These are phyloP conservation scores for Juncus effusus DNA, from an alignment of 176 grass and related monocot genomes.

Conservation along the genomic window DNA sequence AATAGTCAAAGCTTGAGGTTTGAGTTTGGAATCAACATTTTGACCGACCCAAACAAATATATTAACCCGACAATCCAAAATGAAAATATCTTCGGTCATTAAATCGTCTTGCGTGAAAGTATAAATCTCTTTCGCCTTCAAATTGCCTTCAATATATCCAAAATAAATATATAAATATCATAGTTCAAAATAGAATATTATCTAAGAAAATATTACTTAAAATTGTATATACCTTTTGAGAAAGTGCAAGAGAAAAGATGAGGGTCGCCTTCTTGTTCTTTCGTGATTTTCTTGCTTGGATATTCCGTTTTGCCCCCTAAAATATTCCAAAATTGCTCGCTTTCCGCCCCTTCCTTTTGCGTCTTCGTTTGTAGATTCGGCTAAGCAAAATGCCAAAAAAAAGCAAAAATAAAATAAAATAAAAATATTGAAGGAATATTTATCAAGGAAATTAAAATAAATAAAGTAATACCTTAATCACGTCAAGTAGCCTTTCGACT, in stretches of 20 bases:
- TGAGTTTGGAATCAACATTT: conserved; percentile 68
- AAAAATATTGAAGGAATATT: conserved; percentile 15
- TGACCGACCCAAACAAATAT: conserved; percentile 86
- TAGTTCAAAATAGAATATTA: conserved; percentile 3
- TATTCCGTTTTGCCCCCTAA: conserved; percentile 86
- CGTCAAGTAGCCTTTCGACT: conserved; percentile 90
- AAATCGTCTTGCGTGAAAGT: conserved; percentile 91
- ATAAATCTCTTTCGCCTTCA: conserved; percentile 77
- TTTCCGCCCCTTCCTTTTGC: conserved; percentile 88
- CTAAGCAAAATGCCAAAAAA: conserved; percentile 40
- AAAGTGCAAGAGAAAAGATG: conserved; percentile 81
- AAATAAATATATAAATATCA: neutral
- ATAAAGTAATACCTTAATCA: conserved; percentile 60
- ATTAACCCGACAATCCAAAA: conserved; percentile 64
- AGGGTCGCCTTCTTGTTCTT: conserved; percentile 76
- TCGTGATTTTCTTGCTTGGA: conserved; percentile 68
- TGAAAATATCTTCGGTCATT: conserved; percentile 91
- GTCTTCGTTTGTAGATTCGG: conserved; percentile 69
- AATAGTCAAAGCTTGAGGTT: conserved; percentile 65
- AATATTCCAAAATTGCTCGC: conserved; percentile 82
- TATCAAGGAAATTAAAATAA: no score
- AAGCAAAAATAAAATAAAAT: conserved; percentile 7
- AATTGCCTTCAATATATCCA: conserved; percentile 16
- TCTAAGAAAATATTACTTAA: neutral
- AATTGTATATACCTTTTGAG: conserved; percentile 52